Conservation (phyloP, 2,329 filamentous ascomycete genomes). For the Penicillium italicum region DNA sequence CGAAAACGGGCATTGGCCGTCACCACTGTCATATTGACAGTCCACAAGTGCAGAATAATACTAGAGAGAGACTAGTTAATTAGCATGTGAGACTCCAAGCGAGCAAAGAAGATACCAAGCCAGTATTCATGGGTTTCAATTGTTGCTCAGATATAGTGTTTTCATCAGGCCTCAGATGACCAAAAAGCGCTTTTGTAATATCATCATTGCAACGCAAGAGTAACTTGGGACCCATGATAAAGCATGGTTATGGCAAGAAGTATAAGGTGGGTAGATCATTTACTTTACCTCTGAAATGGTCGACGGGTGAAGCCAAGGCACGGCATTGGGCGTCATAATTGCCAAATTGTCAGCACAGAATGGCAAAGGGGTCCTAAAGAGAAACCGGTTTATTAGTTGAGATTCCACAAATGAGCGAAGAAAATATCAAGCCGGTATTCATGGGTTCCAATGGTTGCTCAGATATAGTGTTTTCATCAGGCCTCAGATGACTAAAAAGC, state of each 20-base stretch:
- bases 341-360: too few species aligned
- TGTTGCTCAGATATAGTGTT: neutral
- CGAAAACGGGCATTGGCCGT: neutral
- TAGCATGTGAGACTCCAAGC: neutral
- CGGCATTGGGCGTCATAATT: too few species aligned
- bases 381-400: too few species aligned
- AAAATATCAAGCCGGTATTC: too few species aligned
- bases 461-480: neutral
- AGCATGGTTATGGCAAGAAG: neutral
- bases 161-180: neutral
- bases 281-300: too few species aligned
- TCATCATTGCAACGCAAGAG: neutral
- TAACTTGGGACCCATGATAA: neutral
- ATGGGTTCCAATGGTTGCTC: neutral
- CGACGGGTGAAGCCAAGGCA: too few species aligned
- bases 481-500: neutral
- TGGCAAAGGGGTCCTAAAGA: too few species aligned
- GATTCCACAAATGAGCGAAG: neutral
- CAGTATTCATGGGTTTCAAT: neutral
- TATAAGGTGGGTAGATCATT: too few species aligned
- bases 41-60: accelerated
- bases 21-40: neutral
- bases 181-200: neutral
- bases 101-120: neutral
- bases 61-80: neutral